Evolutionary conservation across 768 basidiomycete species (phyloP).

Genomic region (Russula abietina): DNA sequence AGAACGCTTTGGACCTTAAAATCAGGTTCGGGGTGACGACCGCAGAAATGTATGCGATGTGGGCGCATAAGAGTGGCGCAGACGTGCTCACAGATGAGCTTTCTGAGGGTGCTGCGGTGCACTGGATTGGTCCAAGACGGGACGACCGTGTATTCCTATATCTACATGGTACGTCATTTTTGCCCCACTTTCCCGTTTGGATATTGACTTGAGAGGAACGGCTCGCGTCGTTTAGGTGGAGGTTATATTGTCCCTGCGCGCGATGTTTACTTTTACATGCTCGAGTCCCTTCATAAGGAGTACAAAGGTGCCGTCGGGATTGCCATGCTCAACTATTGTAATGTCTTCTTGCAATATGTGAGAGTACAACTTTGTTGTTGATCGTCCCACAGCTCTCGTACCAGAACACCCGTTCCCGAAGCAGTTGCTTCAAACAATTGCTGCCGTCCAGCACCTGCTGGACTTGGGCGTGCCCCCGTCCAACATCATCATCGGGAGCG

Average conservation of each 20-base stretch:
- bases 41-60: neutral
- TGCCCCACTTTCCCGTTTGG: no score
- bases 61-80: neutral
- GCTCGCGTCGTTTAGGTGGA: constrained; percentile 2
- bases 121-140: constrained; percentile 13
- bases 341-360: neutral
- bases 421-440: constrained; percentile 10
- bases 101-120: constrained; percentile 6
- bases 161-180: constrained; percentile 1
- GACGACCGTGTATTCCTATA: constrained; percentile 10
- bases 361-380: neutral
- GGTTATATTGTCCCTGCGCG: neutral
- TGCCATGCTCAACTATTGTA: constrained; percentile 10
- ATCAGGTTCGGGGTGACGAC: neutral
- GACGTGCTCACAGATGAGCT: constrained; percentile 7
- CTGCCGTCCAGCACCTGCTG: constrained; percentile 20
- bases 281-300: constrained; percentile 6
- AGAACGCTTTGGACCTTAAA: neutral
- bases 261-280: neutral
- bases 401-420: neutral
- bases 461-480: constrained; percentile 20
- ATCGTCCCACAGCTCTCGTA: neutral
- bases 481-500: constrained; percentile 25
- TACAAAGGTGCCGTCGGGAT: constrained; percentile 5
- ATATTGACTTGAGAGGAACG: neutral